Conservation (phyloP, 768 basidiomycete genomes). For the Termitomyces sp. region DNA sequence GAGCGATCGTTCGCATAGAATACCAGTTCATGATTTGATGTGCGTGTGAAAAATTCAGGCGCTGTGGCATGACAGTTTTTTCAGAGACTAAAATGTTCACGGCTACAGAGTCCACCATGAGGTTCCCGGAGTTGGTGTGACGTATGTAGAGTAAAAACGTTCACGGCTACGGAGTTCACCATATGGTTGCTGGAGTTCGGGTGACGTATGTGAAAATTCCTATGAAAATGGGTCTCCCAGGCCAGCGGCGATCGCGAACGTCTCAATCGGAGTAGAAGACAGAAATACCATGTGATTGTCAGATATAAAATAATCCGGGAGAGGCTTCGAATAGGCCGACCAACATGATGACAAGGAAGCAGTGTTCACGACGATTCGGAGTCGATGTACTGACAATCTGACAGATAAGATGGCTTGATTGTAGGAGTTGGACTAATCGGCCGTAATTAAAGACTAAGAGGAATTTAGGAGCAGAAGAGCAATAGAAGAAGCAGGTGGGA, state of each 20-base stretch:
- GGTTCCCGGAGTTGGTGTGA: background rate
- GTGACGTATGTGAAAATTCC: too few species aligned
- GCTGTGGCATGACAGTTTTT: background rate
- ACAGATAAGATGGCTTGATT: too few species aligned
- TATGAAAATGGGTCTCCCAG: too few species aligned
- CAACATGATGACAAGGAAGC: background rate
- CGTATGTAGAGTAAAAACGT: too few species aligned
- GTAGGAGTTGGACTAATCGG: too few species aligned
- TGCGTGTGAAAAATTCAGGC: background rate
- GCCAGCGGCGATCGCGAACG: background rate
- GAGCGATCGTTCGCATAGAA: background rate
- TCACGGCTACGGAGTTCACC: too few species aligned
- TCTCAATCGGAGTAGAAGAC: background rate
- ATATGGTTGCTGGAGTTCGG: too few species aligned
- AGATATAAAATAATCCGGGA: background rate
- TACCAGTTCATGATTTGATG: background rate
- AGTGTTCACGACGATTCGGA: background rate
- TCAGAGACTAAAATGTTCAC: too few species aligned
- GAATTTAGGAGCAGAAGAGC: too few species aligned
- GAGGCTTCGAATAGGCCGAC: background rate
- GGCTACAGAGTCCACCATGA: background rate
- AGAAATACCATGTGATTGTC: background rate
- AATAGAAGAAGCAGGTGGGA: too few species aligned
- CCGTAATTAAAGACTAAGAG: too few species aligned
- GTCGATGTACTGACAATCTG: too few species aligned